Base-by-base conservation (phyloP, 2,329 filamentous ascomycete species). In the Coniochaeta sp. region DNA sequence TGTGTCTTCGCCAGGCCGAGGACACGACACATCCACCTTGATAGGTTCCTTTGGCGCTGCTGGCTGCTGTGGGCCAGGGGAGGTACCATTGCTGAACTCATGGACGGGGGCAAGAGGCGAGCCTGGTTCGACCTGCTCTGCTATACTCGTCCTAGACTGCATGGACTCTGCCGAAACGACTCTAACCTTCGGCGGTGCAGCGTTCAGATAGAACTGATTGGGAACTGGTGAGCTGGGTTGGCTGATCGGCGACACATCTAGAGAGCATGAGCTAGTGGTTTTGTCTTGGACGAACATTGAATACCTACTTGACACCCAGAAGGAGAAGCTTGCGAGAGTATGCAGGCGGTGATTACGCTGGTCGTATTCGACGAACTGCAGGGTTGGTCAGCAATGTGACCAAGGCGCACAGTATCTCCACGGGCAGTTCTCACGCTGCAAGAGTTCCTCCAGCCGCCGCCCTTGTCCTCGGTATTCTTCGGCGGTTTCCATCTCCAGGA, bases 401-500 rank as follows among this genome's bases (percentile, higher is more conserved):
- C 28, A 3, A 31, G 12, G 48, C 6, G n/a, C 12, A 16, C 24
- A 30, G 13, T 38, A 46, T 45, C 24, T 22, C 10, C 31, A 9
- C 24, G 31, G 42, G n/a, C 13, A 38, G 32, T 14, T 71, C 80
- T 56, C 75, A 90, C 86, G 67, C 90, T 96, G 76, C 94, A 97
- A 61, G 86, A 88, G 65, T 95, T 97, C 64, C 90, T 88, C 92
- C 94, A 99, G 42, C 94, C 94, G 52, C 91, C 90, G 27, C 88
- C 89, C 61, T 82, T 83, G 65, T 96, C 91, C 64, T 96, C 91
- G 14, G 74, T 71, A 13, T 73, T 63, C 74, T 90, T 95, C 32
- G 94, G 94, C 8, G 94, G 89, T 65, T 87, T 90, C 91, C 92
- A 99, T 74, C 87, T 94, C 94, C 94, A 99, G 7, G 86, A 85